Percentiles rank a stretch among this genome's conserved stretches.
Conservation (phyloP, 2,329 filamentous ascomycete species). For the Diaporthe sp. region DNA sequence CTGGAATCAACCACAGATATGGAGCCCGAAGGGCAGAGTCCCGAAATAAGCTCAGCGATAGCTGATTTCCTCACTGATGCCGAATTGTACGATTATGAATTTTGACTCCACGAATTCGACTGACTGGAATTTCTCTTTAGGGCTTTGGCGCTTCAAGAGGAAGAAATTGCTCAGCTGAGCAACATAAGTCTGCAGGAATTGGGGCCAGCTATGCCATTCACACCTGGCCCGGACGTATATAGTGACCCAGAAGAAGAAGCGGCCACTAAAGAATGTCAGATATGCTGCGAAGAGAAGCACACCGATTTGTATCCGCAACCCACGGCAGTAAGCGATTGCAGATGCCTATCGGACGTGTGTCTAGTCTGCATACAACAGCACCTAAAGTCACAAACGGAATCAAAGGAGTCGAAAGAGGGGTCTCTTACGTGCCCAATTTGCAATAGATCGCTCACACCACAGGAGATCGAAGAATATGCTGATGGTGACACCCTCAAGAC, state of each 20-base stretch:
- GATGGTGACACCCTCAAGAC: constrained; percentile 17
- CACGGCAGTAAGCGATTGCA: constrained; percentile 12
- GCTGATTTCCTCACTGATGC: constrained; percentile 15
- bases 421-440: constrained; percentile 29
- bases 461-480: constrained; percentile 29
- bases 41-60: neutral
- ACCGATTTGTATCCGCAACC: constrained; percentile 6
- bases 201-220: neutral
- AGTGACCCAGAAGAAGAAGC: neutral
- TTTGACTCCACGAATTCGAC: neutral
- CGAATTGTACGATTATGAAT: constrained; percentile 9
- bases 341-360: constrained; percentile 24
- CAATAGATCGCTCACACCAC: constrained; percentile 3
- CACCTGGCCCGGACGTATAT: no score
- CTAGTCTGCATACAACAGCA: constrained; percentile 28
- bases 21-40: neutral
- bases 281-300: constrained; percentile 28
- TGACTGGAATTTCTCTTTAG: neutral
- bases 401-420: constrained; percentile 25
- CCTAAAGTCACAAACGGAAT: constrained; percentile 22
- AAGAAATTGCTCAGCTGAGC: neutral
- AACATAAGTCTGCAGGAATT: neutral
- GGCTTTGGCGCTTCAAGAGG: constrained; percentile 8
- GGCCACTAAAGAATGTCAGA: neutral
- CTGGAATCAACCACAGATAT: neutral